Conservation (phyloP, 352 stramenopile species). For the Globisporangium perplexum region DNA sequence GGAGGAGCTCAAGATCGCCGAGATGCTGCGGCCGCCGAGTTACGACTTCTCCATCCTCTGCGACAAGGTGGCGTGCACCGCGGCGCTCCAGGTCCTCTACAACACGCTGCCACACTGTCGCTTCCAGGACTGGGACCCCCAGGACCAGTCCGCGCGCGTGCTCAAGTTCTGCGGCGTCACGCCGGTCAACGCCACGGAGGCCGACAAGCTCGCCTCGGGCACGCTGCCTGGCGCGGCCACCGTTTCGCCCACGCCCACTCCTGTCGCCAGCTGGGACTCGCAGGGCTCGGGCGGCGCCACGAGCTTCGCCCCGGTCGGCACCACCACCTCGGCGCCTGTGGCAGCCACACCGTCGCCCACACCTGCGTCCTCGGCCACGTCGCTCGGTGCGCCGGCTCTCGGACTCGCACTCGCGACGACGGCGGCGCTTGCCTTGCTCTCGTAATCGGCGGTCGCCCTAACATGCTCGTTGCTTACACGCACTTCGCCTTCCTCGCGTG, state of each 20-base stretch:
- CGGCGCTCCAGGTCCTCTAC: slow-evolving; percentile 57
- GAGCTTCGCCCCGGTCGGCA: slow-evolving; percentile 32
- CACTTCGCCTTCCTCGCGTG: too few species aligned
- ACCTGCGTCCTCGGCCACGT: slow-evolving; percentile 11
- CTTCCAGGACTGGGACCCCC: slow-evolving; percentile 45
- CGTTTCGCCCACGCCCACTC: slow-evolving; percentile 7
- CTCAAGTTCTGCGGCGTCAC: slow-evolving; percentile 47
- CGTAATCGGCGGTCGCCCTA: not conserved
- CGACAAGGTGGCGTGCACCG: slow-evolving; percentile 33
- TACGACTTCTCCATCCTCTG: slow-evolving; percentile 34
- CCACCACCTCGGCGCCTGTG: slow-evolving; percentile 21
- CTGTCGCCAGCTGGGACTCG: slow-evolving; percentile 19
- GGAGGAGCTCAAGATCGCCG: slow-evolving; percentile 30
- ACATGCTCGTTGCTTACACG: too few species aligned
- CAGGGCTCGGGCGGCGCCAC: slow-evolving; percentile 9
- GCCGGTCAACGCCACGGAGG: slow-evolving; percentile 25
- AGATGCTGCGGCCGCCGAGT: slow-evolving; percentile 34
- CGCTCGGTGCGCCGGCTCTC: slow-evolving; percentile 9
- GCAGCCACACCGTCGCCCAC: slow-evolving; percentile 16
- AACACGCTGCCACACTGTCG: slow-evolving; percentile 50
- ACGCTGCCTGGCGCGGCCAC: slow-evolving; percentile 4
- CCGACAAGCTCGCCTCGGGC: slow-evolving; percentile 4
- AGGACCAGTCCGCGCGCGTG: slow-evolving; percentile 29
- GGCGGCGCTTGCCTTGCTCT: not conserved
- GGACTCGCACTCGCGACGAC: not conserved